phyloP scores from a whole-genome alignment of 2,329 filamentous ascomycete species.

The Myriosclerotinia duriaeana region DNA sequence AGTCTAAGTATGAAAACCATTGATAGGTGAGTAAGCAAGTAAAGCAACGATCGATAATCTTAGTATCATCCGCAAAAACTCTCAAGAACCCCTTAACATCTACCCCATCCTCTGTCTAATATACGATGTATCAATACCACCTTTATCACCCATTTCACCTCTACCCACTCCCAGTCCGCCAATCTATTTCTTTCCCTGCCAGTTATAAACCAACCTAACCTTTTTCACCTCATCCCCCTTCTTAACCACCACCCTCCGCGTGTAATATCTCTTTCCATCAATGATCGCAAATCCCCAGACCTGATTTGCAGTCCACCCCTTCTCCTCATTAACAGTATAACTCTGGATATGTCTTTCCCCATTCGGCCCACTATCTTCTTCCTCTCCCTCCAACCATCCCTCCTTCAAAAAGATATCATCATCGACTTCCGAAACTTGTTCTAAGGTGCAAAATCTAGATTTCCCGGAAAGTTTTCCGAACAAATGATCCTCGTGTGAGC shows the following conservation, averaged over 20 bases:
- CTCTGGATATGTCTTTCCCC: slow-evolving; percentile 50
- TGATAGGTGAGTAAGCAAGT: background rate
- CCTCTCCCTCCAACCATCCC: slow-evolving; percentile 51
- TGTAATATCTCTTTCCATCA: slow-evolving; percentile 44
- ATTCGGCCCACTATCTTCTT: slow-evolving; percentile 44
- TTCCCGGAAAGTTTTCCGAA: slow-evolving; percentile 54
- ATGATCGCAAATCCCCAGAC: slow-evolving; percentile 49
- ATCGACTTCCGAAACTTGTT: slow-evolving; percentile 38
- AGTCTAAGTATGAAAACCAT: background rate
- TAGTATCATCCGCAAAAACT: background rate
- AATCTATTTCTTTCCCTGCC: slow-evolving; percentile 33
- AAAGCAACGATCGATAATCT: background rate
- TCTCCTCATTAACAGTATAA: slow-evolving; percentile 49
- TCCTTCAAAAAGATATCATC: slow-evolving; percentile 46
- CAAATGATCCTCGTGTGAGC: slow-evolving; percentile 58
- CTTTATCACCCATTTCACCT: background rate
- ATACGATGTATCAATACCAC: background rate
- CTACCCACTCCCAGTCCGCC: background rate
- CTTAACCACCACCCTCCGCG: slow-evolving; percentile 43
- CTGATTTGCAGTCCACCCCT: slow-evolving; percentile 56
- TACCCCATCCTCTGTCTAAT: background rate
- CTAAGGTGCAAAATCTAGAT: slow-evolving; percentile 31
- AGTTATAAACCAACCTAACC: slow-evolving; percentile 48
- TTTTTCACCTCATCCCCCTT: slow-evolving; percentile 44
- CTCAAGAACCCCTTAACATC: background rate